phyloP scores from a whole-genome alignment of 129 eudicot genomes.

The Flaveria trinervia region DNA sequence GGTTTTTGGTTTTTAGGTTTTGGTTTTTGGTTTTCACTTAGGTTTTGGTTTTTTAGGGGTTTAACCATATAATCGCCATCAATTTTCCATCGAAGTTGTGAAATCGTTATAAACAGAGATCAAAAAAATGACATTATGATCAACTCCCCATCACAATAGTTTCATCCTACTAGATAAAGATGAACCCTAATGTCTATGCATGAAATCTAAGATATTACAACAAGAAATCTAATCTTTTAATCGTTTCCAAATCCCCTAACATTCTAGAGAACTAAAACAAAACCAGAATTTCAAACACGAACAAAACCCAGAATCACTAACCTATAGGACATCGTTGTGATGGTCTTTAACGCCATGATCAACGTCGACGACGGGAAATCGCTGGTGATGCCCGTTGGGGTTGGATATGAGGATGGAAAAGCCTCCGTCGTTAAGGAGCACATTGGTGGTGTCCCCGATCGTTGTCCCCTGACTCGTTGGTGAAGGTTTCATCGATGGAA shows the following conservation, averaged over 20 bases:
- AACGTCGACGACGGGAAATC: constrained; percentile 57
- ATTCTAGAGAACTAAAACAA: background rate
- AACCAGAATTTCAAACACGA: background rate
- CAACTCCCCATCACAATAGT: background rate
- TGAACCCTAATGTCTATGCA: background rate
- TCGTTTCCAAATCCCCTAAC: background rate
- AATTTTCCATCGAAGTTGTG: background rate
- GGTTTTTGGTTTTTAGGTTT: no score
- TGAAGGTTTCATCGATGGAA: constrained; percentile 85
- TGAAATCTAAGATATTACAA: background rate
- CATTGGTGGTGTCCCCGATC: constrained; percentile 88
- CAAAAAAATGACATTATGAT: background rate
- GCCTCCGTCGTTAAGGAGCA: constrained; percentile 61
- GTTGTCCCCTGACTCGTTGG: constrained; percentile 79
- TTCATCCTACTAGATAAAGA: background rate
- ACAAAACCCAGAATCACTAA: background rate
- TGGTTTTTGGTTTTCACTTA: no score
- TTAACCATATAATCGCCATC: background rate
- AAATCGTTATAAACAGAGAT: background rate
- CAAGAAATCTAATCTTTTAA: background rate
- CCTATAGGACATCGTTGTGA: constrained; percentile 88
- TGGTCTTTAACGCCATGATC: constrained; percentile 65
- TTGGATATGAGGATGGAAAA: constrained; percentile 72
- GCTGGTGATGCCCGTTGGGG: constrained; percentile 67
- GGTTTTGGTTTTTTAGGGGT: no score